A percentile compares a stretch with the other conserved stretches of the same genome.
phyloP scores from a whole-genome alignment of 2,329 filamentous ascomycete species.

The Aspergillus nomiae region DNA sequence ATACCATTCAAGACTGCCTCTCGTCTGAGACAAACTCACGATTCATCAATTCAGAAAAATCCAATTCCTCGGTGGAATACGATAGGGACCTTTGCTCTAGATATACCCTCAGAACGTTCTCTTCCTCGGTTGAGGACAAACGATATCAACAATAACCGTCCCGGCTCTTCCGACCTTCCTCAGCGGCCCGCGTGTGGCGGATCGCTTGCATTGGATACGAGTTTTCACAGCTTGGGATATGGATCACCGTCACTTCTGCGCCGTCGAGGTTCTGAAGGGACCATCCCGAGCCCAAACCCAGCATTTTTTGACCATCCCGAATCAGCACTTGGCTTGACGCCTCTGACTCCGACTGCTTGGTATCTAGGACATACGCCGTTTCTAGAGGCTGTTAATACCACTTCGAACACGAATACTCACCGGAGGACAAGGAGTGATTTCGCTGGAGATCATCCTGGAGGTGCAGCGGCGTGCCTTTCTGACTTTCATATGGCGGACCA shows the following conservation, averaged over 20 bases:
- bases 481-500: slow-evolving; percentile 38
- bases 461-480: slow-evolving; percentile 32
- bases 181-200: slow-evolving; percentile 73
- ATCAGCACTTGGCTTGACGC: slow-evolving; percentile 53
- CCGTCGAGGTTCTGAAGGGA: slow-evolving; percentile 73
- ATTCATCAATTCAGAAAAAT: slow-evolving; percentile 18
- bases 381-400: slow-evolving; percentile 42
- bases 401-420: slow-evolving; percentile 31
- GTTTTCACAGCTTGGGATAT: slow-evolving; percentile 54
- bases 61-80: slow-evolving; percentile 21
- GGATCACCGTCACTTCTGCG: slow-evolving; percentile 59
- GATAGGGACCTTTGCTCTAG: slow-evolving; percentile 12
- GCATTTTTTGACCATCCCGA: slow-evolving; percentile 43
- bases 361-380: slow-evolving; percentile 54
- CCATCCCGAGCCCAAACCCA: slow-evolving; percentile 56
- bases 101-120: slow-evolving; percentile 8
- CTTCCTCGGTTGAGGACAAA: slow-evolving; percentile 9
- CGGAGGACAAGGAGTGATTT: slow-evolving; percentile 60
- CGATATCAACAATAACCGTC: slow-evolving; percentile 7
- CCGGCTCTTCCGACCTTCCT: slow-evolving; percentile 31
- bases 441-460: slow-evolving; percentile 37
- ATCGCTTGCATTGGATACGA: slow-evolving; percentile 62
- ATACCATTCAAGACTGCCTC: slow-evolving; percentile 33
- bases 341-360: slow-evolving; percentile 68
- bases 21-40: slow-evolving; percentile 24